Conservation (phyloP, 2,329 filamentous ascomycete genomes). For the Aspergillus sp. region DNA sequence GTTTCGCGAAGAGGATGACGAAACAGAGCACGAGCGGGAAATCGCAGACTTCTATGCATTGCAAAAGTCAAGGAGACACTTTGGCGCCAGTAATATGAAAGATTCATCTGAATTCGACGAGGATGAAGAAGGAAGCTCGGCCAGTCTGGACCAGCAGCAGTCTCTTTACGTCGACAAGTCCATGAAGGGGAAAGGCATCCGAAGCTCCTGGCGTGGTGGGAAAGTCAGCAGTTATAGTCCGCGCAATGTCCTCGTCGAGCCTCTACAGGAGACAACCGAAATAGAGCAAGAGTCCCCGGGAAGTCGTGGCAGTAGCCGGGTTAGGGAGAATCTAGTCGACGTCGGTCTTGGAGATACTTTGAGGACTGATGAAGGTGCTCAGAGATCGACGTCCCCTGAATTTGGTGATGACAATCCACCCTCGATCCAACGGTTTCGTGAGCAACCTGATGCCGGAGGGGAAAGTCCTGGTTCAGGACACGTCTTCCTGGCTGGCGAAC, state of each 20-base stretch:
- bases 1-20: conserved; percentile 87
- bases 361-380: conserved; percentile 38
- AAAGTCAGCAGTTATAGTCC: conserved; percentile 31
- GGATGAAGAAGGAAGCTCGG: conserved; percentile 50
- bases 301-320: conserved; percentile 43
- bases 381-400: conserved; percentile 34
- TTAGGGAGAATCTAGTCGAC: conserved; percentile 68
- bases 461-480: conserved; percentile 32
- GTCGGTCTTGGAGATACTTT: conserved; percentile 67
- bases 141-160: conserved; percentile 46
- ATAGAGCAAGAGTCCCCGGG: conserved; percentile 22
- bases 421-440: conserved; percentile 50
- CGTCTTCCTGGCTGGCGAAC: conserved; percentile 42
- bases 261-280: conserved; percentile 28
- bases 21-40: conserved; percentile 80
- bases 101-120: conserved; percentile 80
- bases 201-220: conserved; percentile 50
- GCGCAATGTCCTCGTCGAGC: conserved; percentile 28
- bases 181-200: conserved; percentile 43
- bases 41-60: conserved; percentile 91
- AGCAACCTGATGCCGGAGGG: conserved; percentile 32
- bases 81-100: conserved; percentile 72
- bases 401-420: conserved; percentile 41
- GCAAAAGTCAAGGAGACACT: conserved; percentile 79
- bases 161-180: conserved; percentile 29